Conservation (phyloP, 768 basidiomycete species). For the Mycena haematopus region DNA sequence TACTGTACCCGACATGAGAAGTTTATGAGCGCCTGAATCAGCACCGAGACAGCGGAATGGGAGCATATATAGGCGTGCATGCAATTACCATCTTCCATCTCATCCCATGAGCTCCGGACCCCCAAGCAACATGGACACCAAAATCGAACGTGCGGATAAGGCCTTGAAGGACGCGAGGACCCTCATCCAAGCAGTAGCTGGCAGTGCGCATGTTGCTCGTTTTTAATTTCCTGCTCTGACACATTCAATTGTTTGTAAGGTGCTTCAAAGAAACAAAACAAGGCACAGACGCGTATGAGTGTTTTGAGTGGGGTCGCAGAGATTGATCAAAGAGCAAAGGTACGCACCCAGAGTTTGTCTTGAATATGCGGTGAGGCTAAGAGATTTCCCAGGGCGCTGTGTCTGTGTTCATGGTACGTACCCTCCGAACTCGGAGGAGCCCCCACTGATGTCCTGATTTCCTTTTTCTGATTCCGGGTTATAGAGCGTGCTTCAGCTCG, state of each 20-base stretch:
- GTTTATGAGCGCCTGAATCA: too few species aligned
- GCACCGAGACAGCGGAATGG: too few species aligned
- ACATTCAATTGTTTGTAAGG: background rate
- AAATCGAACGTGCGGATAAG: slow-evolving; percentile 9
- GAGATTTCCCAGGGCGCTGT: background rate
- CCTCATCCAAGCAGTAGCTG: background rate
- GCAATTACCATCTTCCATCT: background rate
- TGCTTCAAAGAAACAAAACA: slow-evolving; percentile 12
- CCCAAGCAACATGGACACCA: slow-evolving; percentile 6
- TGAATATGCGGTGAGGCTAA: background rate
- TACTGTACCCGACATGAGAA: too few species aligned
- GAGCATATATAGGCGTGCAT: too few species aligned
- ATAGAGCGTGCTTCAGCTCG: slow-evolving; percentile 16
- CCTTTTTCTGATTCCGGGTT: too few species aligned
- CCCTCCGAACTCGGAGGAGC: background rate
- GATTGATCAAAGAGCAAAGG: background rate
- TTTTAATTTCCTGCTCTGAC: background rate
- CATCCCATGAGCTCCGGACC: background rate
- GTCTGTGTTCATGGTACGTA: background rate
- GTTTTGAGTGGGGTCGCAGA: background rate
- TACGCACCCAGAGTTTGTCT: background rate
- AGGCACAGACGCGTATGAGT: slow-evolving; percentile 1
- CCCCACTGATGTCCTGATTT: background rate
- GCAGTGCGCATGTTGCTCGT: background rate
- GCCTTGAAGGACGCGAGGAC: slow-evolving; percentile 5